Base-by-base conservation (phyloP, 768 basidiomycete genomes). In the Suillus spraguei region DNA sequence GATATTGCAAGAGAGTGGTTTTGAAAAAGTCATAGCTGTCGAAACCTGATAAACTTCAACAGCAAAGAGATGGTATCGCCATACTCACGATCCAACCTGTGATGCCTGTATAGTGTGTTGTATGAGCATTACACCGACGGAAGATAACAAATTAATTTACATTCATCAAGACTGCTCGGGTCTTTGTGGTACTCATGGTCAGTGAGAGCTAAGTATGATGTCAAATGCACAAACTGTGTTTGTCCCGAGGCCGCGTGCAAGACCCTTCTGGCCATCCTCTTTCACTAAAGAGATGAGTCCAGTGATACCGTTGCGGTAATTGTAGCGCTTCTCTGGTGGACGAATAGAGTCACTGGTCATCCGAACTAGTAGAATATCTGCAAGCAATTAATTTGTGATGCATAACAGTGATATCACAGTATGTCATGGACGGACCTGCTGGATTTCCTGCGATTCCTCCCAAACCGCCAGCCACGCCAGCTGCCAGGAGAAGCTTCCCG, bases 381-480 rank as follows among this genome's bases (percentile, higher is more conserved):
- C 60, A 50, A 46, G 41, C n/a, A 63, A 59, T 61, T 53, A 14
- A 59, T 62, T 47, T 28, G 62, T 63, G 10, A 62, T 32, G 10
- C 20, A 44, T 10, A 22, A 22, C 5, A 13, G n/a, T 22, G 4
- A 14, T 5, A 28, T 11, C 24, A 5, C 11, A 38, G 16, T 8
- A 52, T 32, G 35, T 33, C 46, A 13, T 32, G 20, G 20, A 46
- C 50, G 24, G n/a, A 85, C 89, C 89, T 69, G 89, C 90, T 39
- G 94, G 94, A 70, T 95, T 96, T 4, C 94, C 94, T 4, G 89
- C 88, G 47, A 95, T 71, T 13, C 94, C 94, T 20, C 94, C 94
- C 17, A 94, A 78, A 32, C 85, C 91, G 41, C 94, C 94, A 16
- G 94, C 89, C 28, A 88, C 67, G 72, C 87, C 83, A 28, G 91